Percentiles rank a stretch among this genome's conserved stretches.
phyloP scores from a whole-genome alignment of 164 flowering plant species.

The Dillenia turbinata region DNA sequence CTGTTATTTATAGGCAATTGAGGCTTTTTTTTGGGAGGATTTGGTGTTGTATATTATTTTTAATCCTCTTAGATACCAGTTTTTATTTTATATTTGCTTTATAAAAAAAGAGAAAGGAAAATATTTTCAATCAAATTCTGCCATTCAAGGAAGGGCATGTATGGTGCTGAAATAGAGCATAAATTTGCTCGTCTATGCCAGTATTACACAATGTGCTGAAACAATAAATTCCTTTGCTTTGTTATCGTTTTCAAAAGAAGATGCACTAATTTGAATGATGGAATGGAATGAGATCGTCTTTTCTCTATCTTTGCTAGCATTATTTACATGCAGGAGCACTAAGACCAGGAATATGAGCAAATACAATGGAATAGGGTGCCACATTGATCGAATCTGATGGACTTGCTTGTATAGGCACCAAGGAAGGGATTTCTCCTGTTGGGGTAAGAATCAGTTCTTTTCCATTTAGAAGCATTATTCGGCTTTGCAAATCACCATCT shows the following conservation, averaged over 20 bases:
- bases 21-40: no score
- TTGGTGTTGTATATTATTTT: no score
- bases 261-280: no score
- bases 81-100: neutral
- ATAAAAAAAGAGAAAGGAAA: neutral
- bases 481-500: constrained; percentile 39
- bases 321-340: constrained; percentile 10
- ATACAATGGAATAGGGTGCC: constrained; percentile 29
- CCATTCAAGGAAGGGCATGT: no score
- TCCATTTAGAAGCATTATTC: constrained; percentile 42
- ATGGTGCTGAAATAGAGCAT: no score
- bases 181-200: no score
- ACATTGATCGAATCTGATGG: constrained; percentile 13
- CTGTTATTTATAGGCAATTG: no score
- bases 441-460: constrained; percentile 12
- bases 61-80: no score
- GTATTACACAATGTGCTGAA: no score
- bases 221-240: neutral
- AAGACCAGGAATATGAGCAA: constrained; percentile 16
- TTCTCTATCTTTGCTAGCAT: neutral
- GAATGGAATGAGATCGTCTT: no score
- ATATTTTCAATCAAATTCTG: no score
- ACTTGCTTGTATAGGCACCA: constrained; percentile 11
- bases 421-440: constrained; percentile 13
- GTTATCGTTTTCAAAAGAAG: neutral